Evolutionary conservation across 2,329 filamentous ascomycete species (phyloP), one percentile per base, ranked within the genome.

Genomic region (Trichoderma afroharzianum): DNA sequence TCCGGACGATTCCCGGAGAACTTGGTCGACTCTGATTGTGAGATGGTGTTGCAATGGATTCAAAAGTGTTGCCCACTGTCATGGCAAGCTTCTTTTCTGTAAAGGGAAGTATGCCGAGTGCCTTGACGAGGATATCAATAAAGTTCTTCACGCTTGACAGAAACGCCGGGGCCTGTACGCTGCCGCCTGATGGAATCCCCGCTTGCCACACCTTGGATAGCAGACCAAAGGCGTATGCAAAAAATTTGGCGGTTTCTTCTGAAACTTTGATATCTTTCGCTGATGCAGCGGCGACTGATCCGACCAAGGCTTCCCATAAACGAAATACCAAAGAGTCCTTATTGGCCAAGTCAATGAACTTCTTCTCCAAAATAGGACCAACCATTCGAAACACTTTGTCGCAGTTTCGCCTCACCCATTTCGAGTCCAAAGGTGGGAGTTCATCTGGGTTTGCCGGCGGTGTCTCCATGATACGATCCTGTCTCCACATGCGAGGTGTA

Each of bases 231-330:
- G 94, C 85, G 55, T 89, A 86, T 26, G 92, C 91, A 73, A 97
- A 87, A 72, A 95, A 95, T 73, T 90, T 88, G 77, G 93, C 92
- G 1, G 94, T 93, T 73, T 98, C 95, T 14, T 88, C 88, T 0
- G 94, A 94, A 7, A 95, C 91, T 76, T 95, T 97, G 76, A 99
- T 92, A 80, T 99, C 96, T 81, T 97, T 97, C 55, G 86, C 87
- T 28, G 91, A 91, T 50, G 92, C 92, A 63, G 88, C 87, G 3
- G 90, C 87, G 30, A 94, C 83, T 1, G 91, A 88, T 4, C 84
- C 82, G 57, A 93, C 84, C 14, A 94, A 83, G 1, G 87, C 84
- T 32, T 83, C 80, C 91, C 91, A 93, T 47, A 93, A 83, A 8
- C 81, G 83, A 63, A 81, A 83, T 0, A 83, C 78, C 11, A 81